These are phyloP conservation scores for Tieghemostelium lacteum DNA, from an alignment of 78 protist genomes.

Conservation along the genomic window DNA sequence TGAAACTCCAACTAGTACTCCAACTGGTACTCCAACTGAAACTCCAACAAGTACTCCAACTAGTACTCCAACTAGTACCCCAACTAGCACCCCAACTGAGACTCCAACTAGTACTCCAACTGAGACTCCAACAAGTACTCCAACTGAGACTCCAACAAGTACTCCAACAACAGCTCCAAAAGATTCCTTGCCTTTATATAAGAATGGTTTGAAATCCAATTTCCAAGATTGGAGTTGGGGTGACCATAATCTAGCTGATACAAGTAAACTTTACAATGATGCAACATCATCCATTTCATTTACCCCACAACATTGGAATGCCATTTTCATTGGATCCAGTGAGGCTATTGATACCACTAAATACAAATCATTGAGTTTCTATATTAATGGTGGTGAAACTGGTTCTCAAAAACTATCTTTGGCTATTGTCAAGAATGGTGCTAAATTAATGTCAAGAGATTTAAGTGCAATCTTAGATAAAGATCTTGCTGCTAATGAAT, in stretches of 20 bases:
- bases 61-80: background rate
- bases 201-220: background rate
- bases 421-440: constrained; percentile 15
- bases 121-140: background rate
- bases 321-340: constrained; percentile 13
- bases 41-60: constrained; percentile 5
- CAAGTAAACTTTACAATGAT: background rate
- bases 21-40: no score
- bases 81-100: background rate
- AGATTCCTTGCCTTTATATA: background rate
- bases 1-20: background rate
- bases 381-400: constrained; percentile 24
- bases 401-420: constrained; percentile 31
- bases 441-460: background rate
- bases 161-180: background rate
- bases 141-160: background rate
- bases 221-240: constrained; percentile 63
- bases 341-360: background rate
- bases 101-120: constrained; percentile 4
- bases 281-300: constrained; percentile 19
- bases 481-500: constrained; percentile 17
- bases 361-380: background rate
- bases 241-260: constrained; percentile 1
- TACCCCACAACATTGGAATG: constrained; percentile 16
- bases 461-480: background rate